These are phyloP conservation scores for Phyllosticta capitalensis DNA, from an alignment of 2,329 filamentous ascomycete genomes.

Conservation along the genomic window DNA sequence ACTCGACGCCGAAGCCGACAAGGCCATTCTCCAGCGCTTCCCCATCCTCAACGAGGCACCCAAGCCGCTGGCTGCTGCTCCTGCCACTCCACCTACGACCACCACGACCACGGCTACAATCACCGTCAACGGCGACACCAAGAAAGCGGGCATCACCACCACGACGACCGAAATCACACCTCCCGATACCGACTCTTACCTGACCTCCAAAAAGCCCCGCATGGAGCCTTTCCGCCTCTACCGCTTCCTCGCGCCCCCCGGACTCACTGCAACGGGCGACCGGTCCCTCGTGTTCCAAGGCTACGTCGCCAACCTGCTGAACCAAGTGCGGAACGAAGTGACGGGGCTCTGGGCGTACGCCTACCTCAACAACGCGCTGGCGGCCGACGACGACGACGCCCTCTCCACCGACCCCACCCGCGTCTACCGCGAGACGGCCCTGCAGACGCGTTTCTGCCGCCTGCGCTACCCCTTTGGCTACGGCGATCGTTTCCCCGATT, in stretches of 20 bases:
- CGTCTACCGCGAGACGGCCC: constrained; percentile 34
- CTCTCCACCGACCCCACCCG: constrained; percentile 13
- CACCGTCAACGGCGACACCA: not conserved
- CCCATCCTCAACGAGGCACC: not conserved
- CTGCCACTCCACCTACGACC: not conserved
- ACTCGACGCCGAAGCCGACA: not conserved
- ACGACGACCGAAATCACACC: not conserved
- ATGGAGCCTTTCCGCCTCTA: constrained; percentile 27
- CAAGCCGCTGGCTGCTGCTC: not conserved
- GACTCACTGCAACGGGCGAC: constrained; percentile 14
- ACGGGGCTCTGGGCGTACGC: constrained; percentile 45
- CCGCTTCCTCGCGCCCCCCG: constrained; percentile 34
- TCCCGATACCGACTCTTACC: not conserved
- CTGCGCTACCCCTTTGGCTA: constrained; percentile 60
- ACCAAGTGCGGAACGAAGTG: constrained; percentile 28
- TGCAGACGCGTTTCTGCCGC: constrained; percentile 59
- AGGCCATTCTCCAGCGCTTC: not conserved
- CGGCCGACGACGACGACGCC: not conserved
- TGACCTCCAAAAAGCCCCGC: constrained; percentile 35
- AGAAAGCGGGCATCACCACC: not conserved
- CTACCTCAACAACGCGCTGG: constrained; percentile 45
- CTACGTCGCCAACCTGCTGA: constrained; percentile 28
- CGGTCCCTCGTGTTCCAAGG: constrained; percentile 31
- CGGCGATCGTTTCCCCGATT: constrained; percentile 54
- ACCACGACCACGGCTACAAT: not conserved